Conservation (phyloP, 2,329 filamentous ascomycete species). For the Aspergillus fructus region DNA sequence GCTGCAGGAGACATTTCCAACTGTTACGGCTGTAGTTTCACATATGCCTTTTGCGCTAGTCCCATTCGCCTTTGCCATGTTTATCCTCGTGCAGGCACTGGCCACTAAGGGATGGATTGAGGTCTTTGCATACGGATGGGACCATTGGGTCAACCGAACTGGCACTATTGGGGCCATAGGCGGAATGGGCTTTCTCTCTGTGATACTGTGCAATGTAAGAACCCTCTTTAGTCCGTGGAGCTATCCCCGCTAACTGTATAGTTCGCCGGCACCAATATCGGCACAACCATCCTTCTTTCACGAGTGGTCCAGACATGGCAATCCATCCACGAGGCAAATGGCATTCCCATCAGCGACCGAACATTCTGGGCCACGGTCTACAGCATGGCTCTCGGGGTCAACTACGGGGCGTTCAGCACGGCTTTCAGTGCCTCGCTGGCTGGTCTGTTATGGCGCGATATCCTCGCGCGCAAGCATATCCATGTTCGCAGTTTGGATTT, state of each 20-base stretch:
- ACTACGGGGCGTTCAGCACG: conserved; percentile 72
- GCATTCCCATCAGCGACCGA: conserved; percentile 57
- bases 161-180: conserved; percentile 67
- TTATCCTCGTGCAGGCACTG: conserved; percentile 69
- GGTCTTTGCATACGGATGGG: conserved; percentile 72
- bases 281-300: conserved; percentile 70
- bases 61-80: conserved; percentile 73
- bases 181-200: conserved; percentile 71
- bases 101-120: conserved; percentile 74
- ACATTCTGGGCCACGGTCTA: conserved; percentile 75
- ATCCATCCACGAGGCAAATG: conserved; percentile 53
- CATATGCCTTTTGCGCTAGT: conserved; percentile 68
- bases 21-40: conserved; percentile 61
- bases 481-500: conserved; percentile 64
- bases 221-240: background rate
- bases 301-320: conserved; percentile 70
- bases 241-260: conserved; percentile 30
- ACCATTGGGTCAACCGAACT: conserved; percentile 69
- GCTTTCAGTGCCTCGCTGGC: conserved; percentile 71
- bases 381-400: conserved; percentile 71
- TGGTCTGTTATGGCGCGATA: conserved; percentile 71
- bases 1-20: conserved; percentile 70
- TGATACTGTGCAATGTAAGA: conserved; percentile 70
- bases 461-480: conserved; percentile 67
- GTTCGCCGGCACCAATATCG: conserved; percentile 77